These are phyloP conservation scores for Saccharomyces paradoxus DNA, from an alignment of 805 yeast species.

Conservation along the genomic window DNA sequence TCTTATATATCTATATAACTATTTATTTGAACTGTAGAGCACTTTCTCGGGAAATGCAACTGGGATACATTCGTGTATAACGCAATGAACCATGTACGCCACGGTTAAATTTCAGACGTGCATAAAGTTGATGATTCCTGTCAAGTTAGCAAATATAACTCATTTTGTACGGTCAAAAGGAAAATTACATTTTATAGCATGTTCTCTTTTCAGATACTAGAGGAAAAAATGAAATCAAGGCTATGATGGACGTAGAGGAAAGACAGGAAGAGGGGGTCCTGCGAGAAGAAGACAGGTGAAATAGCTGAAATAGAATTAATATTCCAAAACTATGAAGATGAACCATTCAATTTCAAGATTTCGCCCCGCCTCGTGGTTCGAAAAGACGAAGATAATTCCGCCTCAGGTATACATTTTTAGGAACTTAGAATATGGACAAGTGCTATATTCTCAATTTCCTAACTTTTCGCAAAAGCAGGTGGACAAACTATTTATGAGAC, in stretches of 20 bases:
- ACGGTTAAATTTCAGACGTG: not conserved
- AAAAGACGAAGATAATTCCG: constrained; percentile 48
- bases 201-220: not conserved
- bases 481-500: constrained; percentile 53
- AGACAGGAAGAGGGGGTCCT: not conserved
- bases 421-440: constrained; percentile 84
- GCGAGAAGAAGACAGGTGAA: constrained; percentile 2
- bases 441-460: constrained; percentile 79
- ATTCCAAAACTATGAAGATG: not conserved
- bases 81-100: not conserved
- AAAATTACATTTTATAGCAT: not conserved
- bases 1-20: not conserved
- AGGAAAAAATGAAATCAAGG: not conserved
- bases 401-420: constrained; percentile 81
- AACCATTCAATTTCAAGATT: constrained; percentile 31
- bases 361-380: constrained; percentile 53
- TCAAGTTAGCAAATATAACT: not conserved
- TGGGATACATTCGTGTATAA: not conserved
- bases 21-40: not conserved
- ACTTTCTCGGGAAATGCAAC: not conserved
- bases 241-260: not conserved
- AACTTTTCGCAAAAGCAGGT: constrained; percentile 43
- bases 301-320: not conserved
- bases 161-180: not conserved
- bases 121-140: not conserved